phyloP scores from a whole-genome alignment of 192 early-diverging fungal species.

The Lobosporangium transversale region DNA sequence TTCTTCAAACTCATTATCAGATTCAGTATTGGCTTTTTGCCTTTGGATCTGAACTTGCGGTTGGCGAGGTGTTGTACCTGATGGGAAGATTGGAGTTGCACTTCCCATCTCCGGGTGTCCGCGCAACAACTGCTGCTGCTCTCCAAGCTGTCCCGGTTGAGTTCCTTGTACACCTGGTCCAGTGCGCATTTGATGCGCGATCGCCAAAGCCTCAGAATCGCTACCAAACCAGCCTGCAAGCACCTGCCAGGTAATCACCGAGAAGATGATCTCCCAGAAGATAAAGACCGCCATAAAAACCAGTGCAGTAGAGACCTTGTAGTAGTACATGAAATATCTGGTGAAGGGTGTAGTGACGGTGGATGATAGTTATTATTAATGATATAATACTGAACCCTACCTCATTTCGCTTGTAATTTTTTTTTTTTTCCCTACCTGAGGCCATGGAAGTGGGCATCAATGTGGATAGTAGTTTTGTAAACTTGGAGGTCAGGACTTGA shows the following conservation, averaged over 20 bases:
- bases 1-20: conserved; percentile 43
- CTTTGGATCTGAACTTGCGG: conserved; percentile 26
- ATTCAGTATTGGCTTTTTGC: background rate
- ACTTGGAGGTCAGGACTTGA: conserved; percentile 58
- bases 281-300: conserved; percentile 57
- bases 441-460: conserved; percentile 67
- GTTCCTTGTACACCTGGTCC: conserved; percentile 13
- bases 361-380: too few relatives aligned
- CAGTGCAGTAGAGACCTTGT: conserved; percentile 55
- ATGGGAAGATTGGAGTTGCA: background rate
- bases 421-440: conserved; percentile 63
- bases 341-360: background rate
- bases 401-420: too few relatives aligned
- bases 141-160: conserved; percentile 5
- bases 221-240: conserved; percentile 52
- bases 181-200: conserved; percentile 30
- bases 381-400: background rate
- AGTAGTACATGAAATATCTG: conserved; percentile 67
- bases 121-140: background rate
- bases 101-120: too few relatives aligned
- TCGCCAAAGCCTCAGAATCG: conserved; percentile 40
- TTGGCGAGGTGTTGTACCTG: conserved; percentile 24
- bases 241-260: conserved; percentile 59
- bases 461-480: conserved; percentile 59
- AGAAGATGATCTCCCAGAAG: conserved; percentile 60